Evolutionary conservation across 106 monocot species (phyloP).

Genomic region (Acanthochlamys bracteata): DNA sequence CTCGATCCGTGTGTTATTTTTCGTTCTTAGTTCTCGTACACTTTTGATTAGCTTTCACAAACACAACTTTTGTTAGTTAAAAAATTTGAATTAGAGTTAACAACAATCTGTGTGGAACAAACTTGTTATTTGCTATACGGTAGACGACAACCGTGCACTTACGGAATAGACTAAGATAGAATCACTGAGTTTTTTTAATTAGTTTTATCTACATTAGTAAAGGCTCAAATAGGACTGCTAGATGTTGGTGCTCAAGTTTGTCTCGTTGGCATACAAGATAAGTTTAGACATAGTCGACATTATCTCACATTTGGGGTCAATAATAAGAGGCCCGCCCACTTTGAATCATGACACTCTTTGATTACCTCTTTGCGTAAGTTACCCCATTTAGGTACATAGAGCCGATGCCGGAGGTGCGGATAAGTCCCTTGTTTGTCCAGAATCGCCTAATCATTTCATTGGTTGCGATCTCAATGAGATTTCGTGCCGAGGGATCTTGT

Average conservation of each 20-base stretch:
- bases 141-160: too few species aligned
- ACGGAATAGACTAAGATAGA: too few species aligned
- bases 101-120: too few species aligned
- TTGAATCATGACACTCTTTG: neutral
- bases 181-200: too few species aligned
- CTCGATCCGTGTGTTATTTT: too few species aligned
- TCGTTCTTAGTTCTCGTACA: too few species aligned
- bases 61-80: too few species aligned
- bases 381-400: neutral
- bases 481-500: neutral
- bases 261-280: slow-evolving; percentile 4
- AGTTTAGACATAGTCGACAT: neutral
- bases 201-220: too few species aligned
- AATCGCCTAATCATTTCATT: neutral
- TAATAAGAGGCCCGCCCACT: neutral
- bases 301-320: neutral
- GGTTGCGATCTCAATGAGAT: neutral
- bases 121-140: too few species aligned
- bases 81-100: too few species aligned
- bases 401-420: neutral
- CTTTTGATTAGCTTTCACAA: too few species aligned
- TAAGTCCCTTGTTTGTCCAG: neutral
- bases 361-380: neutral
- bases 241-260: neutral
- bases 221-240: neutral